Conservation (phyloP, 169 alveolate genomes). For the Cytauxzoon felis region DNA sequence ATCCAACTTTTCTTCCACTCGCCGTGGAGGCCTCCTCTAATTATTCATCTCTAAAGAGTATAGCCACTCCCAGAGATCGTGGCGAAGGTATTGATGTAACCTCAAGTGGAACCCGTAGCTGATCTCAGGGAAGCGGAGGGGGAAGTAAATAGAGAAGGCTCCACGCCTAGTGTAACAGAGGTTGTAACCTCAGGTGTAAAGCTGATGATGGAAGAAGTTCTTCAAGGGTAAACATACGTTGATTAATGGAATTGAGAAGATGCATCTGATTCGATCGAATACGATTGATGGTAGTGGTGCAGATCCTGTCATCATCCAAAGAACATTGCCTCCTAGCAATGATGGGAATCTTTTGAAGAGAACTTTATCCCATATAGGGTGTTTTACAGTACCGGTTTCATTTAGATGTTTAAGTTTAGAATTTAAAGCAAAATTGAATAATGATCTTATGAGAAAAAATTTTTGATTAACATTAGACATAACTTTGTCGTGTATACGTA, state of each 20-base stretch:
- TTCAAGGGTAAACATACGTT: conserved; percentile 60
- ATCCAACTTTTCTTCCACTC: no score
- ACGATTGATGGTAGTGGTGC: conserved; percentile 67
- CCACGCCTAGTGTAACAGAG: no score
- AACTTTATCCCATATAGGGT: conserved; percentile 52
- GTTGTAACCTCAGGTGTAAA: no score
- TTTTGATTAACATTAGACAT: conserved; percentile 62
- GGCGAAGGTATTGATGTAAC: no score
- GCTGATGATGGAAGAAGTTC: no score
- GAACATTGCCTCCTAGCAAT: conserved; percentile 67
- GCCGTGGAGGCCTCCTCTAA: no score
- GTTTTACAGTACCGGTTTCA: conserved; percentile 40
- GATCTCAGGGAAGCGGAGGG: no score
- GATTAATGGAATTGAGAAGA: conserved; percentile 61
- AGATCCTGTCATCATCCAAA: conserved; percentile 76
- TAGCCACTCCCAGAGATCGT: no score
- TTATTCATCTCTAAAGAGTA: no score
- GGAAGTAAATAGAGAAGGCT: no score
- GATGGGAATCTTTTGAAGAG: conserved; percentile 64
- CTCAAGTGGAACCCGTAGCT: no score
- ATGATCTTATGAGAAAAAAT: conserved; percentile 42
- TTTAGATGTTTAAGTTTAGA: conserved; percentile 35
- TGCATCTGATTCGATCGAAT: conserved; percentile 61
- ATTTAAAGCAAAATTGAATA: conserved; percentile 64
- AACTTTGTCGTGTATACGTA: conserved; percentile 70